Evolutionary conservation across 176 grass and related monocot genomes (phyloP).

Genomic region (Miscanthus lutarioriparius): DNA sequence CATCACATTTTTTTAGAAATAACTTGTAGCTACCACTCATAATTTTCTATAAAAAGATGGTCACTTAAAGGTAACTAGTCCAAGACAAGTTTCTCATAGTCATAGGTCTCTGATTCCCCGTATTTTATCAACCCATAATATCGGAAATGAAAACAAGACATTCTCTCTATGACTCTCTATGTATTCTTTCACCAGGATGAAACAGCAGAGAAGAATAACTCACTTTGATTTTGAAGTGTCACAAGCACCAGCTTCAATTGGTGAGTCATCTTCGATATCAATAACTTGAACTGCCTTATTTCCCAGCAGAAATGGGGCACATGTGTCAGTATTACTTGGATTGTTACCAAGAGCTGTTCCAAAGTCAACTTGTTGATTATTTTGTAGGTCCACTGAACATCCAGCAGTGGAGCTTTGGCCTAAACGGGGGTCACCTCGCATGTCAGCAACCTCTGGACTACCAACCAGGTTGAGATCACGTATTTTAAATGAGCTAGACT

Average conservation of each 20-base stretch:
- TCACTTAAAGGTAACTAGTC: slow-evolving; percentile 7
- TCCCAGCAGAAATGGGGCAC: slow-evolving; percentile 45
- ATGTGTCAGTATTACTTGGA: slow-evolving; percentile 29
- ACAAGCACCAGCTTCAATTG: slow-evolving; percentile 47
- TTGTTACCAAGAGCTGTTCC: slow-evolving; percentile 40
- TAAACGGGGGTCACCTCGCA: slow-evolving; percentile 54
- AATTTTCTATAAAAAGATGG: slow-evolving; percentile 15
- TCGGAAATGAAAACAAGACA: not conserved
- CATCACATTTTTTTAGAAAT: not conserved
- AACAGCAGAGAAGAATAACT: slow-evolving; percentile 36
- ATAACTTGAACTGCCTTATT: slow-evolving; percentile 71
- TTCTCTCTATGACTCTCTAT: not conserved
- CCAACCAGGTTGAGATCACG: slow-evolving; percentile 84
- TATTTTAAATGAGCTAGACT: slow-evolving; percentile 79
- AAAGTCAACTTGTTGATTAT: slow-evolving; percentile 51
- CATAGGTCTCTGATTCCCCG: not conserved
- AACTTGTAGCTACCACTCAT: slow-evolving; percentile 2
- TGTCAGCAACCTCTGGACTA: slow-evolving; percentile 70
- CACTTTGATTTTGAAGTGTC: slow-evolving; percentile 70
- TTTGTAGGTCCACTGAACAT: slow-evolving; percentile 39
- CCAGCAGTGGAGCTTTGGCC: slow-evolving; percentile 36
- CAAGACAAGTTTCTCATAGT: not conserved
- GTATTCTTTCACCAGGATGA: not conserved
- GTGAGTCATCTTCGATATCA: slow-evolving; percentile 81
- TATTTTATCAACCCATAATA: slow-evolving; percentile 16